Percentiles rank a stretch among this genome's conserved stretches.
phyloP scores from a whole-genome alignment of 1,284 basidiomycete species.

The Cutaneotrichosporon spelunceum region DNA sequence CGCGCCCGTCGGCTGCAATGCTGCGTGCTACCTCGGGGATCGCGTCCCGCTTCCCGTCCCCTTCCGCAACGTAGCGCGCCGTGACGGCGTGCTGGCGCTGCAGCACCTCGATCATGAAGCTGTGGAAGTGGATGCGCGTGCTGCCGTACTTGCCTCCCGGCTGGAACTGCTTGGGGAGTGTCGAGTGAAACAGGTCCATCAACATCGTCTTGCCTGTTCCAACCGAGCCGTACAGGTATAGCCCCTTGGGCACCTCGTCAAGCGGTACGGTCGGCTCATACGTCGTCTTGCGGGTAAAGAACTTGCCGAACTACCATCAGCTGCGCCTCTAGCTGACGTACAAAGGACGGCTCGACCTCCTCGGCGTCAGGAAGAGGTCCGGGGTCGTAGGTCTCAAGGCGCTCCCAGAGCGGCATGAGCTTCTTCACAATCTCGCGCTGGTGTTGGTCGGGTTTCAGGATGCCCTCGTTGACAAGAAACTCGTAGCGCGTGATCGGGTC shows the following conservation, averaged over 20 bases:
- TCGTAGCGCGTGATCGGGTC: slow-evolving; percentile 62
- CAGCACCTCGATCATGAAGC: slow-evolving; percentile 98
- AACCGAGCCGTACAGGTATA: slow-evolving; percentile 97
- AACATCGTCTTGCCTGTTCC: slow-evolving; percentile 96
- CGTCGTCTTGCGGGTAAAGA: slow-evolving; percentile 56
- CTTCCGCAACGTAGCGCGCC: slow-evolving; percentile 55
- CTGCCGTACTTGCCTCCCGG: slow-evolving; percentile 54
- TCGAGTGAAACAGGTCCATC: slow-evolving; percentile 96
- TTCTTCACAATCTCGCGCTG: slow-evolving; percentile 79
- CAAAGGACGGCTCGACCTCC: slow-evolving; percentile 35
- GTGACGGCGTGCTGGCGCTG: slow-evolving; percentile 69
- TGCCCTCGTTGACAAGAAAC: slow-evolving; percentile 66
- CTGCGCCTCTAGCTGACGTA: slow-evolving; percentile 17
- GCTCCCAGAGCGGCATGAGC: slow-evolving; percentile 74
- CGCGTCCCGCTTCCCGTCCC: slow-evolving; percentile 64
- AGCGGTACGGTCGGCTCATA: slow-evolving; percentile 48
- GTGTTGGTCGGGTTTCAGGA: slow-evolving; percentile 72
- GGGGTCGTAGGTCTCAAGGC: slow-evolving; percentile 68
- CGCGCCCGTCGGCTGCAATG: slow-evolving; percentile 75
- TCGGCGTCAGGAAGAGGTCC: slow-evolving; percentile 59
- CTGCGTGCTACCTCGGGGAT: slow-evolving; percentile 85
- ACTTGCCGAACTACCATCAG: slow-evolving; percentile 58
- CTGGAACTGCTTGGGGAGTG: slow-evolving; percentile 70
- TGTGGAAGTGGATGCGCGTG: slow-evolving; percentile 91
- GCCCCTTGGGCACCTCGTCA: slow-evolving; percentile 69